Evolutionary conservation across 495 filamentous ascomycete genomes (phyloP), one percentile per base, ranked within the genome.

Genomic region (Neurospora sp.): DNA sequence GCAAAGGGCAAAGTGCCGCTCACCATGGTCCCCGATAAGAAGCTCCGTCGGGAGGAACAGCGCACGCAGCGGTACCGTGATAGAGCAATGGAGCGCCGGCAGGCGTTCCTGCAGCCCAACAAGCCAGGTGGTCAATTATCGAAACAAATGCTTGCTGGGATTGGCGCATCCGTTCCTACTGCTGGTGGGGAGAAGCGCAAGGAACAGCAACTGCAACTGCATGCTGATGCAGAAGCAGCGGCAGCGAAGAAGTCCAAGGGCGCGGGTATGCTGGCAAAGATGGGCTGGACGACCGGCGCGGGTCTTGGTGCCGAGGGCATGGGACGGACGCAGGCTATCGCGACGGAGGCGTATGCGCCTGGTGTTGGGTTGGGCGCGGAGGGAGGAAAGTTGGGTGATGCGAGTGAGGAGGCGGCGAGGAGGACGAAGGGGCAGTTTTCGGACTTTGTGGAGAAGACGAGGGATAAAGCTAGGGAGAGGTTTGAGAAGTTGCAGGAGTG

Each of bases 341-440:
- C 89, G 14, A 92, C 92, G 0, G 89, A 92, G 68, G 87, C 93
- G 41, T 98, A 97, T 79, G 88, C 89, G 3, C 89, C 91, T 40
- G 94, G 94, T 18, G 94, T 96, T 0, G 94, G 94, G 8, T 81
- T 98, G 31, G 94, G 94, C 0, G 94, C 94, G 2, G 89, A 93
- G 75, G 93, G 94, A 18, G 86, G 92, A 18, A 93, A 91, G 79
- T 81, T 96, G 16, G 94, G 94, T 9, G 94, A 97, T 81, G 94
- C 95, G 27, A 84, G 83, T 27, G 90, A 94, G 76, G 93, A 94
- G 81, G 94, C 92, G 2, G 88, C 87, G 59, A 85, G 92, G 68
- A 90, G 91, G 75, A 94, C 93, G 0, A 85, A 87, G 72, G 87
- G 88, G 11, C 86, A 87, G 22, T 93, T 92, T 76, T 85, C 86